These are phyloP conservation scores for Apophysomyces variabilis DNA, from an alignment of 371 early-diverging fungal species.

Conservation along the genomic window DNA sequence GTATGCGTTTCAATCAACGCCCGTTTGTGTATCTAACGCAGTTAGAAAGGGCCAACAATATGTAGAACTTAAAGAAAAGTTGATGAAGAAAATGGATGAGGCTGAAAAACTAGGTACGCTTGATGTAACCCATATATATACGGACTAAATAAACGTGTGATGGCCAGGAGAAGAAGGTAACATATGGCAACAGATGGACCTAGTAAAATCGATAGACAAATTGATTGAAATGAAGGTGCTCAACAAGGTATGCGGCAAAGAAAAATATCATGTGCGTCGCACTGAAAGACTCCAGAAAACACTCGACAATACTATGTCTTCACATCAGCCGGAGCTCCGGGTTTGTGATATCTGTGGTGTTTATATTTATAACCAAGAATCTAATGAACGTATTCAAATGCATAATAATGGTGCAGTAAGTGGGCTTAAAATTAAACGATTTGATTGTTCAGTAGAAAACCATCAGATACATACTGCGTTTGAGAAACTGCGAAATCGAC, in stretches of 20 bases:
- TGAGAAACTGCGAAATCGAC: not conserved
- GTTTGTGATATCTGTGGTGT: constrained; percentile 7
- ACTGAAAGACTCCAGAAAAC: not conserved
- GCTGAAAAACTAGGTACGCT: not conserved
- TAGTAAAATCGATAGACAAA: not conserved
- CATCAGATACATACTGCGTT: not conserved
- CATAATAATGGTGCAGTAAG: not conserved
- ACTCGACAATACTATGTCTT: not conserved
- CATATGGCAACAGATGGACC: not conserved
- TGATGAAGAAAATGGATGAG: not conserved
- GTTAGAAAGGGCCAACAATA: constrained; percentile 3
- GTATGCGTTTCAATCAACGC: not conserved
- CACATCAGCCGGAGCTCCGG: not conserved
- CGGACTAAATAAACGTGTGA: too few species aligned
- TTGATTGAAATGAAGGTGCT: not conserved
- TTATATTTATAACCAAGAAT: not conserved
- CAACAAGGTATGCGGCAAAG: not conserved
- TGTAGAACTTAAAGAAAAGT: not conserved
- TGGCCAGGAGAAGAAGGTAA: constrained; percentile 1
- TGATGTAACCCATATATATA: not conserved
- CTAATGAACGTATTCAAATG: not conserved
- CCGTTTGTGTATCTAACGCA: not conserved
- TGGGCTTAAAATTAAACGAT: not conserved
- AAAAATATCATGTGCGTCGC: not conserved
- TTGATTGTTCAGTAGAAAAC: not conserved